A percentile compares a stretch with the other conserved stretches of the same genome.
Evolutionary conservation across 1,284 basidiomycete species (phyloP).

Genomic region (Schizophyllum commune): DNA sequence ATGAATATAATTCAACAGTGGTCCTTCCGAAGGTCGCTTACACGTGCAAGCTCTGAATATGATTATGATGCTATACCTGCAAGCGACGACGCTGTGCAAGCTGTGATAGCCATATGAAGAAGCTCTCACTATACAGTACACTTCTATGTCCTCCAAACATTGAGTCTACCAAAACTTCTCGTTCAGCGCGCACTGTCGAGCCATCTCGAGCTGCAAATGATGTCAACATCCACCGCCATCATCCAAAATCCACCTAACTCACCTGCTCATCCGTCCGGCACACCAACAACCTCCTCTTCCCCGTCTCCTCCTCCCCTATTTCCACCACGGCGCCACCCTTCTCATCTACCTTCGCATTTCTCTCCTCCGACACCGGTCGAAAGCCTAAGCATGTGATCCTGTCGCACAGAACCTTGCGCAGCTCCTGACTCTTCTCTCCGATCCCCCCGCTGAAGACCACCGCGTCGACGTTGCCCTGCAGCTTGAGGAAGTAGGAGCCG

Average conservation of each 20-base stretch:
- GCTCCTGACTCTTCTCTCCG: slow-evolving; percentile 61
- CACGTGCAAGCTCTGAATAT: too few relatives aligned
- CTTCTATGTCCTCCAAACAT: slow-evolving; percentile 17
- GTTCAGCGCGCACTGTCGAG: slow-evolving; percentile 40
- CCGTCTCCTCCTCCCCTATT: slow-evolving; percentile 25
- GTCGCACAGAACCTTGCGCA: slow-evolving; percentile 51
- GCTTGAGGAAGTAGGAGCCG: slow-evolving; percentile 68
- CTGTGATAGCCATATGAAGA: too few relatives aligned
- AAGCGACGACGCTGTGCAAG: too few relatives aligned
- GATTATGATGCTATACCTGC: too few relatives aligned
- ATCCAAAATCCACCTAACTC: slow-evolving; percentile 5
- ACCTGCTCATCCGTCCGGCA: slow-evolving; percentile 60
- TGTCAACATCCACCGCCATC: background rate
- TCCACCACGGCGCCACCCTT: slow-evolving; percentile 35
- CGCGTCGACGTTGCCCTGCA: slow-evolving; percentile 62
- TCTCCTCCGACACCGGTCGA: slow-evolving; percentile 33
- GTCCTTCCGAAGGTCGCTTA: too few relatives aligned
- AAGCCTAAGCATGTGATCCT: slow-evolving; percentile 58
- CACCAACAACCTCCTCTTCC: slow-evolving; percentile 38
- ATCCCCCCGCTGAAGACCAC: slow-evolving; percentile 85
- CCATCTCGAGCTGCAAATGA: slow-evolving; percentile 47
- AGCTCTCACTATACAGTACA: too few relatives aligned
- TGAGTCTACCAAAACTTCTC: slow-evolving; percentile 21
- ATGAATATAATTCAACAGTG: too few relatives aligned
- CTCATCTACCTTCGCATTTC: slow-evolving; percentile 26